Evolutionary conservation across 371 early-diverging fungal genomes (phyloP).

Genomic region (Mortierella sp.): DNA sequence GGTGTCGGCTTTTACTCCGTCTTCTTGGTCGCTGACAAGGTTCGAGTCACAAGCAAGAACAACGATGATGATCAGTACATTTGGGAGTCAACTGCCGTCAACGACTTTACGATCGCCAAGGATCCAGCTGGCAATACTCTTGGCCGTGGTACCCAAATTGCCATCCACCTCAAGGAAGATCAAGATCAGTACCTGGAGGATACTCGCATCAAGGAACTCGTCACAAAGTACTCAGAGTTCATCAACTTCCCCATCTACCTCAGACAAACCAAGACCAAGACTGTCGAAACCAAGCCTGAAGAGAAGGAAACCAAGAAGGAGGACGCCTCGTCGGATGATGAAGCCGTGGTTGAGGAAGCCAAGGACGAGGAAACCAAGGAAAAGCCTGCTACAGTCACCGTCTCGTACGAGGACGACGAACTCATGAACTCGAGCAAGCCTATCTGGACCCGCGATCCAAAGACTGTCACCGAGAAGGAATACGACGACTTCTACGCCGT

Average conservation of each 20-base stretch:
- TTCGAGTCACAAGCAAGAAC: slow-evolving; percentile 93
- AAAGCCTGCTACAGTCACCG: slow-evolving; percentile 63
- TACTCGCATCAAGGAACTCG: slow-evolving; percentile 68
- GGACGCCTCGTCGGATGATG: slow-evolving; percentile 63
- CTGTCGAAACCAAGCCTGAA: slow-evolving; percentile 53
- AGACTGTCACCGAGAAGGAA: slow-evolving; percentile 80
- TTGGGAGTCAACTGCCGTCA: slow-evolving; percentile 84
- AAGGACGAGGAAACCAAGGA: slow-evolving; percentile 66
- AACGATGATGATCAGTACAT: slow-evolving; percentile 86
- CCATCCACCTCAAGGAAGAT: slow-evolving; percentile 89
- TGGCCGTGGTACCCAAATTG: slow-evolving; percentile 90
- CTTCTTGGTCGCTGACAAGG: slow-evolving; percentile 94
- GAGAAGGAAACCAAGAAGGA: slow-evolving; percentile 57
- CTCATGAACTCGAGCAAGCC: slow-evolving; percentile 87
- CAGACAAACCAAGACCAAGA: slow-evolving; percentile 61
- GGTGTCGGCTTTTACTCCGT: slow-evolving; percentile 98
- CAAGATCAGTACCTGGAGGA: slow-evolving; percentile 85
- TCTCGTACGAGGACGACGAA: slow-evolving; percentile 66
- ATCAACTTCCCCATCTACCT: slow-evolving; percentile 94
- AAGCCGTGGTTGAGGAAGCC: slow-evolving; percentile 60
- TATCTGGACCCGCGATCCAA: slow-evolving; percentile 90
- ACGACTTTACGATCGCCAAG: slow-evolving; percentile 86
- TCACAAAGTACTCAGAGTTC: slow-evolving; percentile 91
- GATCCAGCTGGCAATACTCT: slow-evolving; percentile 88
- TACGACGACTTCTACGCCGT: slow-evolving; percentile 89